These are phyloP conservation scores for Globisporangium uncinulatum DNA, from an alignment of 352 stramenopile species.

Conservation along the genomic window DNA sequence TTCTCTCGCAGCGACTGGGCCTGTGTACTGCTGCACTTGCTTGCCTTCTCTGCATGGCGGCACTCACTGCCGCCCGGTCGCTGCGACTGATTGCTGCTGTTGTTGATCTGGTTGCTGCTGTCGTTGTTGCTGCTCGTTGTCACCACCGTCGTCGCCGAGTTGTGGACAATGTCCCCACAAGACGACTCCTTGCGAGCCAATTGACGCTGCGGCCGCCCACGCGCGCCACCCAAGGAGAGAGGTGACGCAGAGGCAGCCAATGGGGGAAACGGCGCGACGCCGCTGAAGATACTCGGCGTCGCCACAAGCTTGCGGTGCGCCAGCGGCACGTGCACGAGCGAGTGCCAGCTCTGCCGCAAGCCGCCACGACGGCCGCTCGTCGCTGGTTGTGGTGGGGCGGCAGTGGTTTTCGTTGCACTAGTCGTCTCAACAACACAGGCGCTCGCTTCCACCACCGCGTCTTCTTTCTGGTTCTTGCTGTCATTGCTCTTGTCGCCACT, in stretches of 20 bases:
- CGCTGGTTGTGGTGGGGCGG: neutral
- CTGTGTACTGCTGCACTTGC: neutral
- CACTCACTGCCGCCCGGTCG: no score
- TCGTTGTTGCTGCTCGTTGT: slow-evolving; percentile 4
- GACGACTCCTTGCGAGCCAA: neutral
- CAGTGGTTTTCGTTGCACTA: neutral
- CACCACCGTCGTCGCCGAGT: slow-evolving; percentile 17
- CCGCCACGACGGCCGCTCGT: neutral
- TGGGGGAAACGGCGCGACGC: slow-evolving; percentile 32
- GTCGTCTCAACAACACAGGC: neutral
- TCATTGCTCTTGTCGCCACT: neutral
- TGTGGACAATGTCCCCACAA: slow-evolving; percentile 1
- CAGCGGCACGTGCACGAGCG: slow-evolving; percentile 50
- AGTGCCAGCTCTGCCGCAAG: slow-evolving; percentile 47
- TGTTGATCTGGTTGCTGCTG: neutral
- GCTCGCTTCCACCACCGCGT: slow-evolving; percentile 1
- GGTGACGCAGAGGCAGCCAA: slow-evolving; percentile 10
- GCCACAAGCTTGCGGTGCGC: slow-evolving; percentile 60
- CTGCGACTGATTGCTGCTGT: neutral
- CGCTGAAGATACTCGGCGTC: slow-evolving; percentile 35
- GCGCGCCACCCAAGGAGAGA: no score
- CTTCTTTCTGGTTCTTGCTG: slow-evolving; percentile 18
- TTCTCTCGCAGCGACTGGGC: slow-evolving; percentile 24
- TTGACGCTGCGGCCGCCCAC: no score
- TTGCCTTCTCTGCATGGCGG: neutral